Evolutionary conservation across 768 basidiomycete species (phyloP).

Genomic region (Boletus coccyginus): DNA sequence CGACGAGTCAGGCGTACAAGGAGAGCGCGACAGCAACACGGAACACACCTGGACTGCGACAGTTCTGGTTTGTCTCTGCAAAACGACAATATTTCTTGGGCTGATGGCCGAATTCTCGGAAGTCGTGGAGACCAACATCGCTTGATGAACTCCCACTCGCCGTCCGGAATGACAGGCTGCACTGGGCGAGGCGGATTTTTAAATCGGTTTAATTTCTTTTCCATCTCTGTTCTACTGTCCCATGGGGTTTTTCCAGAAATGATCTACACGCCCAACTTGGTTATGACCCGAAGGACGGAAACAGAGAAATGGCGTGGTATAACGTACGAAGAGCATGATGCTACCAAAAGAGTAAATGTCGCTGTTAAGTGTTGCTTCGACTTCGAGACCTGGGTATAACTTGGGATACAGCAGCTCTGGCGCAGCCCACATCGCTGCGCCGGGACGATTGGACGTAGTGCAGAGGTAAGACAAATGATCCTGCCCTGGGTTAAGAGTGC

Average conservation of each 20-base stretch:
- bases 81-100: not conserved
- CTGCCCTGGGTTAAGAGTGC: not conserved
- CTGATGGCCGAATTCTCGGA: not conserved
- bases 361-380: not conserved
- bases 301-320: not conserved
- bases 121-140: conserved; percentile 2
- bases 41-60: not conserved
- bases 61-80: not conserved
- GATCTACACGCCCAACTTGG: not conserved
- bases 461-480: not conserved
- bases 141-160: not conserved
- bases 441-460: not conserved
- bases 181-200: not conserved
- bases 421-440: not conserved
- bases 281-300: not conserved
- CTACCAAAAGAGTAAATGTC: conserved; percentile 7
- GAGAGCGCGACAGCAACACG: no score
- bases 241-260: not conserved
- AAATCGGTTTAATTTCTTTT: not conserved
- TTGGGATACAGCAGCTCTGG: not conserved
- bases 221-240: not conserved
- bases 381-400: not conserved
- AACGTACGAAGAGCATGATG: conserved; percentile 7
- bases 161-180: conserved; percentile 1
- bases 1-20: not conserved